Evolutionary conservation across 768 basidiomycete genomes (phyloP), one percentile per base, ranked within the genome.

Genomic region (Pisolithus marmoratus): DNA sequence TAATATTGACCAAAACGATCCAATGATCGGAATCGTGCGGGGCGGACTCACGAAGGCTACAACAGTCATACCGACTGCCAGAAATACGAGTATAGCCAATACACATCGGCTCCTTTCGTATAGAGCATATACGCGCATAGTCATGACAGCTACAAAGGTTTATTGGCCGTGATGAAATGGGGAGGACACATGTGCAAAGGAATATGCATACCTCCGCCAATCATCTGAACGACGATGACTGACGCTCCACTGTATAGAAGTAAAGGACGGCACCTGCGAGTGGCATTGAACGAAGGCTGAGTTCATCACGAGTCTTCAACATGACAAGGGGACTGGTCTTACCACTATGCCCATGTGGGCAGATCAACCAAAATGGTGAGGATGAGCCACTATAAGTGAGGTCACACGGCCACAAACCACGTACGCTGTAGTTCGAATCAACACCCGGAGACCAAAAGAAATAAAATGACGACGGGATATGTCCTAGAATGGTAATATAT

Each of bases 401-500:
- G 19, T 23, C 12, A 19, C 8, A 9, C 15, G 3, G 6, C 23
- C 20, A 11, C 3, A 8, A 52, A 14, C 12, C 37, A 15, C 55
- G 37, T 46, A 60, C 55, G 34, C 29, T 9, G 5, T 40, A 23
- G 15, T 14, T 3, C 14, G 46, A 34, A 27, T 2, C 5, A 4
- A 40, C 36, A 15, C 4, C n/a, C 11, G 24, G 2, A 15, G 57
- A 50, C 63, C 64, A 71, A 50, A 72, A 74, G 20, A 56, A 64
- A 46, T 73, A 66, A 5, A 66, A 41, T 26, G 71, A 49, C 31
- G 72, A 64, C 7, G 75, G 71, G 12, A 72, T 58, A 38, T 74
- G 74, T 5, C 71, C 70, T 14, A 70, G 50, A 5, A 77, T 51
- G 7, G 67, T 55, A n/a, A 70, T 24, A 49, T 77, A 78, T 12